Conservation (phyloP, 257 asterid species). For the Fraxinus americana region DNA sequence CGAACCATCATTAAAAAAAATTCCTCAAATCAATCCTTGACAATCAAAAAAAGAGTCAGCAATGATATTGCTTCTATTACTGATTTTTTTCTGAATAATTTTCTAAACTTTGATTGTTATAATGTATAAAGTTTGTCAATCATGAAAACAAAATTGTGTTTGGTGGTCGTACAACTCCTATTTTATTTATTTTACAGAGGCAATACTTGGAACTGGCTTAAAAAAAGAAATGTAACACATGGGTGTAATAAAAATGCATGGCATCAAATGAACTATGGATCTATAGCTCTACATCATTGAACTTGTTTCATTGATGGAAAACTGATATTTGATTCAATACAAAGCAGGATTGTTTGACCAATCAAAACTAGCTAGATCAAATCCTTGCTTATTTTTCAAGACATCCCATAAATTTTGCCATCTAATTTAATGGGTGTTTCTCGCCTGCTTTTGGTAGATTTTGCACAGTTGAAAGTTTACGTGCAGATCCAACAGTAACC, state of each 20-base stretch:
- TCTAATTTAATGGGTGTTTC: not conserved
- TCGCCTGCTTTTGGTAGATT: not conserved
- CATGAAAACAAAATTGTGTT: not conserved
- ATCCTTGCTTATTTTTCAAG: not conserved
- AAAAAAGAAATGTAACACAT: not conserved
- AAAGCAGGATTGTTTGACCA: not conserved
- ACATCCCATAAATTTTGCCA: not conserved
- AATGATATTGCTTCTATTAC: constrained; percentile 11
- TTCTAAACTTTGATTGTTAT: not conserved
- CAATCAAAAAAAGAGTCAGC: not conserved
- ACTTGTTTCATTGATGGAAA: not conserved
- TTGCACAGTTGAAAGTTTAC: not conserved
- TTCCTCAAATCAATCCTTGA: not conserved
- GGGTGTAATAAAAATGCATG: not conserved
- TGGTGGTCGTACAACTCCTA: not conserved
- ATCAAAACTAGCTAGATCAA: not conserved
- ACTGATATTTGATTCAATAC: not conserved
- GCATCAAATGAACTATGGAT: not conserved
- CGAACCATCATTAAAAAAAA: not conserved
- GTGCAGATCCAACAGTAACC: not conserved
- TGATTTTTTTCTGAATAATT: not conserved
- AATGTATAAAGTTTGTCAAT: not conserved
- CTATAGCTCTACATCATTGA: not conserved
- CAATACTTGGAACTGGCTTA: not conserved
- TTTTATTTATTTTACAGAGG: not conserved